phyloP scores from a whole-genome alignment of 495 filamentous ascomycete species.

The Xanthoparmelia taractica region DNA sequence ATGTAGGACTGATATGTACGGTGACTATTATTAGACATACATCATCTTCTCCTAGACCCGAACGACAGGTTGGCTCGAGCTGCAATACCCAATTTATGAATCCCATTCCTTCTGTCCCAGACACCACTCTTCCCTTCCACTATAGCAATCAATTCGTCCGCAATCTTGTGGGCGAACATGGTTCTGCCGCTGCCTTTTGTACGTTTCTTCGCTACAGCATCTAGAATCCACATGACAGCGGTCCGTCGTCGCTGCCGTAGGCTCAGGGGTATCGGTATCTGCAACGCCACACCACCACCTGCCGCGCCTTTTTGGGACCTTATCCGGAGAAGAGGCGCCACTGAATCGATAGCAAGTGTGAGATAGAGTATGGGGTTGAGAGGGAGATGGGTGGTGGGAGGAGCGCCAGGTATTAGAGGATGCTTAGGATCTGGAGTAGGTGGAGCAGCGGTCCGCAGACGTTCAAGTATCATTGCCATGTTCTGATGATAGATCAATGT shows the following conservation, averaged over 20 bases:
- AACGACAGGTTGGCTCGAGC: conserved; percentile 61
- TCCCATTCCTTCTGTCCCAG: conserved; percentile 67
- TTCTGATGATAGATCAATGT: conserved; percentile 46
- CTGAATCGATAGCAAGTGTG: conserved; percentile 84
- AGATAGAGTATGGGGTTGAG: conserved; percentile 72
- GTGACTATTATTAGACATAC: neutral
- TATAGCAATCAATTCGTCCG: conserved; percentile 78
- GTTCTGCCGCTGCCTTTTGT: conserved; percentile 52
- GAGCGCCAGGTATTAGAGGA: conserved; percentile 64
- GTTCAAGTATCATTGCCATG: conserved; percentile 75
- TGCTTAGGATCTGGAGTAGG: conserved; percentile 59
- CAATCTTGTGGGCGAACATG: conserved; percentile 65
- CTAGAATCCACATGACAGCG: conserved; percentile 83
- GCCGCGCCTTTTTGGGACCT: conserved; percentile 65
- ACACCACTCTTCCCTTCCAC: conserved; percentile 76
- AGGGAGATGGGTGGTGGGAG: conserved; percentile 65
- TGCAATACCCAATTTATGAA: conserved; percentile 68
- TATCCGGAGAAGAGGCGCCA: conserved; percentile 82
- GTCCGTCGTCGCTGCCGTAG: conserved; percentile 65
- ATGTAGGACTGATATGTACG: neutral
- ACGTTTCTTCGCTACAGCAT: conserved; percentile 63
- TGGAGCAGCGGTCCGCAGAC: conserved; percentile 75
- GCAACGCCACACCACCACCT: conserved; percentile 77
- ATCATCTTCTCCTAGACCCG: conserved; percentile 14
- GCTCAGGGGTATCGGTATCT: conserved; percentile 69